Evolutionary conservation across 495 filamentous ascomycete species (phyloP).

Genomic region (Penicillium daleae): DNA sequence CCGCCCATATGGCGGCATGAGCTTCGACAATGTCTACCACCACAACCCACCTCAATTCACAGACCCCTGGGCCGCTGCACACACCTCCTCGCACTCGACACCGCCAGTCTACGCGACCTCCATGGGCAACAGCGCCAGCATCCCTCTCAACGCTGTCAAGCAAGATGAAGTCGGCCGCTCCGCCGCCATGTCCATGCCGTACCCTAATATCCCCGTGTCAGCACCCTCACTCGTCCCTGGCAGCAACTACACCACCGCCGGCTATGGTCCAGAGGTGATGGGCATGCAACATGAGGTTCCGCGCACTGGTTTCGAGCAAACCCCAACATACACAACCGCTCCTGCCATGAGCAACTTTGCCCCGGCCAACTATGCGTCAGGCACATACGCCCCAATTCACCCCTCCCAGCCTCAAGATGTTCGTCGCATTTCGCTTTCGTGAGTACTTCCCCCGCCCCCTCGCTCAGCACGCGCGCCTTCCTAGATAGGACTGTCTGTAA

Average conservation of each 20-base stretch:
- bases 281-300: slow-evolving; percentile 70
- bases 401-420: slow-evolving; percentile 61
- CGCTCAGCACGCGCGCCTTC: neutral
- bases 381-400: slow-evolving; percentile 56
- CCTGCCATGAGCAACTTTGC: slow-evolving; percentile 69
- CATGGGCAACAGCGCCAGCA: slow-evolving; percentile 60
- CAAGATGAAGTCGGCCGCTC: slow-evolving; percentile 62
- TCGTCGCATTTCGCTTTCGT: slow-evolving; percentile 89
- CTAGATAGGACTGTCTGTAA: neutral
- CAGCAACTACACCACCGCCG: slow-evolving; percentile 68
- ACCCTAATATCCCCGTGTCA: slow-evolving; percentile 70
- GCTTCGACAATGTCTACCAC: slow-evolving; percentile 79
- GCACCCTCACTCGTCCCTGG: slow-evolving; percentile 70
- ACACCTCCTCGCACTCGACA: slow-evolving; percentile 59
- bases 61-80: slow-evolving; percentile 76
- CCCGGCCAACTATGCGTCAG: slow-evolving; percentile 57
- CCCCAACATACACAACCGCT: slow-evolving; percentile 68
- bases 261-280: slow-evolving; percentile 73
- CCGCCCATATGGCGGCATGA: slow-evolving; percentile 77
- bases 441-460: slow-evolving; percentile 54
- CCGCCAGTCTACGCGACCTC: slow-evolving; percentile 59
- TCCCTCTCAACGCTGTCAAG: slow-evolving; percentile 56
- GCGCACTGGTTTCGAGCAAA: slow-evolving; percentile 55
- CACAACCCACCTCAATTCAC: slow-evolving; percentile 82
- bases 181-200: slow-evolving; percentile 72